A percentile compares a stretch with the other conserved stretches of the same genome.
These are phyloP conservation scores for Penicillium pancosmium DNA, from an alignment of 495 filamentous ascomycete genomes.

Conservation along the genomic window DNA sequence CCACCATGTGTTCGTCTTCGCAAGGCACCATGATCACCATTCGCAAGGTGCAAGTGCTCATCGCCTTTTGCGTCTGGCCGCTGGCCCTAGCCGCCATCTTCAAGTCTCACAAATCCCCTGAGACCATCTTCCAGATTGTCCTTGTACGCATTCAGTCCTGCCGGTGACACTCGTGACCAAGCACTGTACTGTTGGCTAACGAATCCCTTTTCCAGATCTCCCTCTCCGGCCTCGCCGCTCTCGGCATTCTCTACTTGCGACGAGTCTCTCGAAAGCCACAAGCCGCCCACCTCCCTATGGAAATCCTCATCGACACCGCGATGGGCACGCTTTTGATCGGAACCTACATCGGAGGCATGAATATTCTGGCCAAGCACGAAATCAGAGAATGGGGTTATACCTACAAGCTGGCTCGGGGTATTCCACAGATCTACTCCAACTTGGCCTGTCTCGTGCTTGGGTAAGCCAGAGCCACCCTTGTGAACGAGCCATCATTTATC, in stretches of 20 bases:
- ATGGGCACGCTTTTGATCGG: constrained; percentile 1
- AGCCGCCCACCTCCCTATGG: neutral
- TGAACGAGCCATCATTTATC: neutral
- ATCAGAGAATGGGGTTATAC: constrained; percentile 5
- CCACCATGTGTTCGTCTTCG: constrained; percentile 3
- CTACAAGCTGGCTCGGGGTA: constrained; percentile 3
- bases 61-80: constrained; percentile 8
- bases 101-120: constrained; percentile 6
- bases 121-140: constrained; percentile 7
- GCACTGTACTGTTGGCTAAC: neutral
- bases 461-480: neutral
- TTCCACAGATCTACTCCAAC: constrained; percentile 14
- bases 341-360: constrained; percentile 7
- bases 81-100: constrained; percentile 9
- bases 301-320: constrained; percentile 7
- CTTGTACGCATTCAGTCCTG: neutral
- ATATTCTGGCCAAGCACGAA: constrained; percentile 2
- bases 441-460: constrained; percentile 9
- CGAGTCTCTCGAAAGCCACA: constrained; percentile 3
- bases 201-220: constrained; percentile 3
- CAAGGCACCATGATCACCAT: neutral
- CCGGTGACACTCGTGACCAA: neutral
- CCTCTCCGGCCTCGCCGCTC: neutral
- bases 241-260: constrained; percentile 4
- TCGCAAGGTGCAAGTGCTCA: constrained; percentile 10